Evolutionary conservation across 495 filamentous ascomycete genomes (phyloP).

Genomic region (Xylaria grammica): DNA sequence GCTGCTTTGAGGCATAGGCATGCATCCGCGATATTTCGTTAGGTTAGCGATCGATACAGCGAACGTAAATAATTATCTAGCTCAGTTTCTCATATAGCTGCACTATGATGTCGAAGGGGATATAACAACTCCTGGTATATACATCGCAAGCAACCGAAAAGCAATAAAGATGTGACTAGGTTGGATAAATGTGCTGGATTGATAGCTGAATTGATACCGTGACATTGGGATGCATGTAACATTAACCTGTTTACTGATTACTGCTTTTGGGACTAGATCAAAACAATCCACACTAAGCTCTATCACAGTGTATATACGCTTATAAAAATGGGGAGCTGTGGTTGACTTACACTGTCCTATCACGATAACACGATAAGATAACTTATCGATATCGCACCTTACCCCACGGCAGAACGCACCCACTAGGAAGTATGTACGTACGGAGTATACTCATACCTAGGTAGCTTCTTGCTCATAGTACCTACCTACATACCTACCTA

Average conservation of each 20-base stretch:
- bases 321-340: too few species aligned
- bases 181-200: background rate
- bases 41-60: background rate
- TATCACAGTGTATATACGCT: too few species aligned
- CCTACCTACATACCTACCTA: background rate
- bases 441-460: background rate
- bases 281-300: too few species aligned
- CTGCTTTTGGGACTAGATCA: constrained; percentile 26
- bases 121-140: background rate
- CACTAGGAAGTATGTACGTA: background rate
- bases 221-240: background rate
- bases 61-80: background rate
- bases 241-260: constrained; percentile 38
- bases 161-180: background rate
- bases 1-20: background rate
- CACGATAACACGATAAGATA: background rate
- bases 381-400: constrained; percentile 20
- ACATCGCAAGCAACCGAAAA: background rate
- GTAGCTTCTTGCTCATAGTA: background rate
- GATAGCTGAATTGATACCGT: background rate
- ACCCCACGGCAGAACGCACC: background rate
- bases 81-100: background rate
- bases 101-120: too few species aligned
- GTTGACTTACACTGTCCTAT: too few species aligned
- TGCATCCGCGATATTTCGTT: background rate